Conservation (phyloP, 2,329 filamentous ascomycete genomes). For the Xenosphaeropsis pyriputrescens region DNA sequence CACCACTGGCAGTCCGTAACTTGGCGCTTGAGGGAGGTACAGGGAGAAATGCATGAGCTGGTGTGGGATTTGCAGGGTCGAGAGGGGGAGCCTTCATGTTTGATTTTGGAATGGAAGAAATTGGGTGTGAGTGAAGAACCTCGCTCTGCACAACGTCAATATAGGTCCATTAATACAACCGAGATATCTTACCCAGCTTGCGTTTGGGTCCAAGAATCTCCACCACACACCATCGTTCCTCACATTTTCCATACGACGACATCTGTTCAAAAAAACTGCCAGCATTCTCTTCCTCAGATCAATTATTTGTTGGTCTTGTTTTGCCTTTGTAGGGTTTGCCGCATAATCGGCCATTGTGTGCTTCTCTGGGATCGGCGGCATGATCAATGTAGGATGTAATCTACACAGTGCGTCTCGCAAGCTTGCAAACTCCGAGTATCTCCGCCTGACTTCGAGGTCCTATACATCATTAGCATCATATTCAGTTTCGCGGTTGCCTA, state of each 20-base stretch:
- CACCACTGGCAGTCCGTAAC: conserved; percentile 40
- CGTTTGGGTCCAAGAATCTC: conserved; percentile 94
- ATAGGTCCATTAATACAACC: conserved; percentile 1
- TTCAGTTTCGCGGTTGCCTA: neutral
- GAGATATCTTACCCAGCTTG: conserved; percentile 67
- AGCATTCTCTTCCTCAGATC: conserved; percentile 95
- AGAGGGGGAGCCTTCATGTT: conserved; percentile 91
- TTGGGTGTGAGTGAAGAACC: conserved; percentile 83
- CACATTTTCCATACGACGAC: conserved; percentile 82
- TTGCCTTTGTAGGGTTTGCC: conserved; percentile 93
- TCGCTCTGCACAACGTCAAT: conserved; percentile 53
- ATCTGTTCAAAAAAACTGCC: conserved; percentile 87
- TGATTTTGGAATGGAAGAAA: conserved; percentile 84
- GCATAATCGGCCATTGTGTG: conserved; percentile 98
- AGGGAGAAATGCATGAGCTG: conserved; percentile 77
- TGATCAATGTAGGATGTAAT: conserved; percentile 86
- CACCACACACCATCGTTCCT: conserved; percentile 92
- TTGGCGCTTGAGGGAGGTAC: conserved; percentile 77
- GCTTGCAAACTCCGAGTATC: conserved; percentile 94
- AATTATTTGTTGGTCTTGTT: conserved; percentile 94
- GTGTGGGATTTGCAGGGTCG: conserved; percentile 81
- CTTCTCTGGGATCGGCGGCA: conserved; percentile 96
- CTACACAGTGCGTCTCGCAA: conserved; percentile 77
- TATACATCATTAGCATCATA: conserved; percentile 22
- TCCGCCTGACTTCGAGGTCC: conserved; percentile 88